Conservation (phyloP, 495 filamentous ascomycete genomes). For the Geopyxis carbonaria region DNA sequence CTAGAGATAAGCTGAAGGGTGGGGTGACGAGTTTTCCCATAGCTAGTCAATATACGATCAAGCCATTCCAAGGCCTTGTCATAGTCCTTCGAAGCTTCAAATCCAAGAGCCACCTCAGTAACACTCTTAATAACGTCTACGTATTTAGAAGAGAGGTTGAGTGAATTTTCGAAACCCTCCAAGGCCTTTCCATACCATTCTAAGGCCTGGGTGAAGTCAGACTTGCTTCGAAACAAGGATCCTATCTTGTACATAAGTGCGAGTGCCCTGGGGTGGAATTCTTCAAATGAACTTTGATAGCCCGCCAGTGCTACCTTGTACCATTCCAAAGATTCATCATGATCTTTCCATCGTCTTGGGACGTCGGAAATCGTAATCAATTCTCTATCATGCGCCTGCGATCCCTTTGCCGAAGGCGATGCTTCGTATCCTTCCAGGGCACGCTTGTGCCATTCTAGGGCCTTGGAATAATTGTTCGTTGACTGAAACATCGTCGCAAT, state of each 20-base stretch:
- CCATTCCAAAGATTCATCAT: not conserved
- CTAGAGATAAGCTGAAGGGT: constrained; percentile 6
- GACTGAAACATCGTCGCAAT: constrained; percentile 9
- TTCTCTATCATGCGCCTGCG: too few species aligned
- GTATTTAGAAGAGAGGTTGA: too few species aligned
- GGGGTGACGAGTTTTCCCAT: constrained; percentile 13
- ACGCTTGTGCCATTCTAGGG: constrained; percentile 13
- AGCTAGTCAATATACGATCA: constrained; percentile 4
- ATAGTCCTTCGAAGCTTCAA: too few species aligned
- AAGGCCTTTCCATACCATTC: constrained; percentile 12
- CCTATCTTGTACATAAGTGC: constrained; percentile 28
- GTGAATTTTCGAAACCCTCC: too few species aligned
- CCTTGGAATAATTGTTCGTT: constrained; percentile 16
- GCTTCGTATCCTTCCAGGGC: constrained; percentile 12
- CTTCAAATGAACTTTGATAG: constrained; percentile 26
- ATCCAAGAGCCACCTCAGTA: too few species aligned
- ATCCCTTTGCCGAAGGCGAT: too few species aligned
- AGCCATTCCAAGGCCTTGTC: not conserved
- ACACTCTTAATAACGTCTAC: too few species aligned
- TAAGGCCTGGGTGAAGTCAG: constrained; percentile 6
- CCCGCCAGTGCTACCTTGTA: constrained; percentile 24
- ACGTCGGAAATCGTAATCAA: too few species aligned
- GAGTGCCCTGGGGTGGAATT: constrained; percentile 29
- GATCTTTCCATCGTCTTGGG: too few species aligned
- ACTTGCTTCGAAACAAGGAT: not conserved